phyloP scores from a whole-genome alignment of 768 basidiomycete genomes.

The Serendipita indica region DNA sequence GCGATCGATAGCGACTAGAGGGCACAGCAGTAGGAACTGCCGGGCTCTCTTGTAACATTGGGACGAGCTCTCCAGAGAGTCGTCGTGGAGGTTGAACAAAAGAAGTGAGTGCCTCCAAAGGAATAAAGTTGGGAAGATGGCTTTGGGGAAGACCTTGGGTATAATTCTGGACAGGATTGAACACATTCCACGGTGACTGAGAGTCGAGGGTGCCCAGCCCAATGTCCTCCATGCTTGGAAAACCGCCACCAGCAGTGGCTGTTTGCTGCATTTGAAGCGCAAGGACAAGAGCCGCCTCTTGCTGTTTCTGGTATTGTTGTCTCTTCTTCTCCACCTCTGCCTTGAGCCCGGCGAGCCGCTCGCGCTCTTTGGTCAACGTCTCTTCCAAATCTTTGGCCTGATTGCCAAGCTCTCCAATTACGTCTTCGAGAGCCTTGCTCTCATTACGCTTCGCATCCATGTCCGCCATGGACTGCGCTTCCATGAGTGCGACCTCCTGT shows the following conservation, averaged over 20 bases:
- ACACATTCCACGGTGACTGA: neutral
- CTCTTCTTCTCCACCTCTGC: slow-evolving; percentile 40
- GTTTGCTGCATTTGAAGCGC: neutral
- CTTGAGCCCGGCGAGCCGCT: slow-evolving; percentile 40
- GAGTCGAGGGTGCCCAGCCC: neutral
- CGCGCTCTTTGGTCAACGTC: slow-evolving; percentile 46
- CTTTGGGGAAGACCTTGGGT: neutral
- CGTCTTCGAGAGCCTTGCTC: slow-evolving; percentile 50
- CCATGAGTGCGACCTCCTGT: slow-evolving; percentile 31
- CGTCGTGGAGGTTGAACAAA: neutral
- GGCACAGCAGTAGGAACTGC: neutral
- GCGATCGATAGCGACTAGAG: neutral
- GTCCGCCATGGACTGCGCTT: slow-evolving; percentile 30
- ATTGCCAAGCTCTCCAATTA: slow-evolving; percentile 42
- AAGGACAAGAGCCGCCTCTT: slow-evolving; percentile 12
- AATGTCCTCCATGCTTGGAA: neutral
- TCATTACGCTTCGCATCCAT: slow-evolving; percentile 46
- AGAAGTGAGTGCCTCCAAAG: neutral
- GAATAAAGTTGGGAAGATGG: slow-evolving; percentile 7
- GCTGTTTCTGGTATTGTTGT: slow-evolving; percentile 20
- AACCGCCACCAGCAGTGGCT: neutral
- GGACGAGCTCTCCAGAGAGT: neutral
- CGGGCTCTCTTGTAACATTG: neutral
- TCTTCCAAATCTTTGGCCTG: slow-evolving; percentile 65
- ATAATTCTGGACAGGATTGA: neutral